These are phyloP conservation scores for Fusarium foetens DNA, from an alignment of 2,329 filamentous ascomycete species.

Conservation along the genomic window DNA sequence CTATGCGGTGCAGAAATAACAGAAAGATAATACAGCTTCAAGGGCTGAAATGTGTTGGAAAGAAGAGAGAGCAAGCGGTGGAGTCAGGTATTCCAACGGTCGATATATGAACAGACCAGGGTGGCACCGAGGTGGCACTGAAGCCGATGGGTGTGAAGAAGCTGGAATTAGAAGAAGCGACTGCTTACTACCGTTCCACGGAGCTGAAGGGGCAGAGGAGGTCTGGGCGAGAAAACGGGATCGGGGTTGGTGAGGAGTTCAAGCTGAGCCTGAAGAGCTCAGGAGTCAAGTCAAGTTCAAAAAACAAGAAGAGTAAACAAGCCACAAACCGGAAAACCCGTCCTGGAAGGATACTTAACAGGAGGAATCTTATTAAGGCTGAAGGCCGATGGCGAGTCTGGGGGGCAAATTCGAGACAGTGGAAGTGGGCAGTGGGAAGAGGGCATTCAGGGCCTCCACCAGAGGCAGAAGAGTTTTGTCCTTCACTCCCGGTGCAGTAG, in stretches of 20 bases:
- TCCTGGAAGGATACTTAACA: constrained; percentile 20
- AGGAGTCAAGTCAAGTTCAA: neutral
- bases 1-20: neutral
- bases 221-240: neutral
- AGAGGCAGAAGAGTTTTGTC: constrained; percentile 27
- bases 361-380: neutral
- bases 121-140: constrained; percentile 31
- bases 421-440: constrained; percentile 13
- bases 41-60: neutral
- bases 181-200: constrained; percentile 8
- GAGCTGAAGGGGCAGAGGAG: neutral
- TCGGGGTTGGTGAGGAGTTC: neutral
- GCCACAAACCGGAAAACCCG: constrained; percentile 12
- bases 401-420: constrained; percentile 19
- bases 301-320: constrained; percentile 7
- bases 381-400: constrained; percentile 18
- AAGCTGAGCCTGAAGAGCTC: constrained; percentile 9
- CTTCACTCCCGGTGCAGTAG: neutral
- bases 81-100: constrained; percentile 26
- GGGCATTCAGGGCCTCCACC: constrained; percentile 32
- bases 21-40: neutral
- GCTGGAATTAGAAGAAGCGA: constrained; percentile 11
- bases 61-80: constrained; percentile 22
- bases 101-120: constrained; percentile 33
- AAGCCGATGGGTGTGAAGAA: constrained; percentile 16